phyloP scores from a whole-genome alignment of 495 filamentous ascomycete species.

The Bryoglossum gracile region DNA sequence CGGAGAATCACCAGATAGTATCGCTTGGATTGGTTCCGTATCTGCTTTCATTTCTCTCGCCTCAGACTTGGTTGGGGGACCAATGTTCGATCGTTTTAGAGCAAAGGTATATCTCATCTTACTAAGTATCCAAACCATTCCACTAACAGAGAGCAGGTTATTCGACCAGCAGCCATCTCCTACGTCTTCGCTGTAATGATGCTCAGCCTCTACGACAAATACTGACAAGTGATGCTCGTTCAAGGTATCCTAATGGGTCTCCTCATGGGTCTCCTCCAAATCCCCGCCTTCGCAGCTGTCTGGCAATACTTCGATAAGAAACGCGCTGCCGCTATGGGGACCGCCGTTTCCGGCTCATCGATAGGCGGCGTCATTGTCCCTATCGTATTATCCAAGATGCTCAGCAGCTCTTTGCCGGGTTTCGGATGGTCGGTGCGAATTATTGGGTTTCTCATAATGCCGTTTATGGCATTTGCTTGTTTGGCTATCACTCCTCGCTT shows the following conservation, averaged over 20 bases:
- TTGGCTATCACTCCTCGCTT: slow-evolving; percentile 37
- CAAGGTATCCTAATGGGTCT: slow-evolving; percentile 67
- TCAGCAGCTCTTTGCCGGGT: slow-evolving; percentile 29
- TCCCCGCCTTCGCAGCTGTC: slow-evolving; percentile 57
- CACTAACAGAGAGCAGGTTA: slow-evolving; percentile 26
- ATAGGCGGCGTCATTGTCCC: slow-evolving; percentile 74
- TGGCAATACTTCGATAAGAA: slow-evolving; percentile 67
- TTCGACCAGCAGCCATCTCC: slow-evolving; percentile 32
- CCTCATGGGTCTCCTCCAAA: slow-evolving; percentile 47
- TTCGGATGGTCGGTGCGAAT: slow-evolving; percentile 55
- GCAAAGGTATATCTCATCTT: slow-evolving; percentile 27
- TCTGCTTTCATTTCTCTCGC: slow-evolving; percentile 41
- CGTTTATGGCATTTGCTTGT: slow-evolving; percentile 38
- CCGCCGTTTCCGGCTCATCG: slow-evolving; percentile 58
- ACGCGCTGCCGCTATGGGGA: slow-evolving; percentile 60
- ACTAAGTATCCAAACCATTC: slow-evolving; percentile 24
- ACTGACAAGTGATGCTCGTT: slow-evolving; percentile 68
- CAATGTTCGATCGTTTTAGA: slow-evolving; percentile 46
- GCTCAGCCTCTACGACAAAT: slow-evolving; percentile 53
- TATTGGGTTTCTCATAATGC: slow-evolving; percentile 46
- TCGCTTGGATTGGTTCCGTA: slow-evolving; percentile 69
- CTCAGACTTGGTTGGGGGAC: slow-evolving; percentile 38
- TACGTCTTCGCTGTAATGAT: slow-evolving; percentile 60
- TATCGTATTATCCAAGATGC: slow-evolving; percentile 26
- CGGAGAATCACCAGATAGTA: slow-evolving; percentile 50